These are phyloP conservation scores for Arthrobotrys entomopaga DNA, from an alignment of 2,329 filamentous ascomycete species.

Conservation along the genomic window DNA sequence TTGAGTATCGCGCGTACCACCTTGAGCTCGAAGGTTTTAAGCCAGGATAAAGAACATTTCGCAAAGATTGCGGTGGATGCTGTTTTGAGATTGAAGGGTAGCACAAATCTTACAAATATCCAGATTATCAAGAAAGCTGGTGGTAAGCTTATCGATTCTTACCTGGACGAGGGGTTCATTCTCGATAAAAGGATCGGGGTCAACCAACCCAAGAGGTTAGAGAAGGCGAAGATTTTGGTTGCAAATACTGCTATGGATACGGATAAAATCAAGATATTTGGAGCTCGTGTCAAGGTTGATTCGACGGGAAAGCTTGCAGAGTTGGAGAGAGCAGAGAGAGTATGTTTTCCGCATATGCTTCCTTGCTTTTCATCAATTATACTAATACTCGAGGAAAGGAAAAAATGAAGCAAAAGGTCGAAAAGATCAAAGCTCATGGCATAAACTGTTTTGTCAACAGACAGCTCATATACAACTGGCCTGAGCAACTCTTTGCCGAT, in stretches of 20 bases:
- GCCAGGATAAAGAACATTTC: constrained; percentile 93
- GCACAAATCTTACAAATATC: constrained; percentile 94
- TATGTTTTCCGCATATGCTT: not conserved
- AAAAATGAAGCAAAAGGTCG: constrained; percentile 99
- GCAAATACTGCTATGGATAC: constrained; percentile 99
- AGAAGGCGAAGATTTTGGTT: constrained; percentile 97
- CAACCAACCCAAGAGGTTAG: constrained; percentile 95
- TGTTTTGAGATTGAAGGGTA: constrained; percentile 86
- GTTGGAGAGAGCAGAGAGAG: constrained; percentile 88
- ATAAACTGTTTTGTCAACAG: constrained; percentile 99
- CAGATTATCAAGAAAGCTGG: constrained; percentile 99
- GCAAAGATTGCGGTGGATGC: constrained; percentile 89
- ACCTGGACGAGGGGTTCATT: constrained; percentile 97
- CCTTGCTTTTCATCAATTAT: not conserved
- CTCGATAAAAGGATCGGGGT: constrained; percentile 99
- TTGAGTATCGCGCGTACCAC: constrained; percentile 92
- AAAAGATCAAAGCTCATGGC: constrained; percentile 97
- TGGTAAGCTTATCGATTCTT: constrained; percentile 96
- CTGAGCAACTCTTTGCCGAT: constrained; percentile 97
- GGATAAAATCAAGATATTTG: constrained; percentile 99
- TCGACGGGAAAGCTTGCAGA: constrained; percentile 98
- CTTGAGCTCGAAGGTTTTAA: constrained; percentile 94
- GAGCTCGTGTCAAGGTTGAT: constrained; percentile 93
- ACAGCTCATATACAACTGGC: constrained; percentile 99
- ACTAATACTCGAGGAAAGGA: constrained; percentile 68